phyloP scores from a whole-genome alignment of 768 basidiomycete genomes.

The Tylopilus subfusipes region DNA sequence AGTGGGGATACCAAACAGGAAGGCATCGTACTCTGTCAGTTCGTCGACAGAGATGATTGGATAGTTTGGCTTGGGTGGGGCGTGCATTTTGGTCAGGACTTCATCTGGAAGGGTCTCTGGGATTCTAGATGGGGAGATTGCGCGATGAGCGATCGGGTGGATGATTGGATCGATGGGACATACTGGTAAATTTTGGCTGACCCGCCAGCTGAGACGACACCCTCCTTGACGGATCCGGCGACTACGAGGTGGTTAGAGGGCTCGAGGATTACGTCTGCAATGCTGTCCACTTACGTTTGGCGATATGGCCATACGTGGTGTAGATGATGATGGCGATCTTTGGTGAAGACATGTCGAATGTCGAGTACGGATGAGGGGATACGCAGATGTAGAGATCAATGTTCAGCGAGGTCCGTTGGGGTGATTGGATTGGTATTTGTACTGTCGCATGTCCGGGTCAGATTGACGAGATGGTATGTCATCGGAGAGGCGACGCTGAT shows the following conservation, averaged over 20 bases:
- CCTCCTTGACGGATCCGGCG: conserved; percentile 51
- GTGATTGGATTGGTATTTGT: conserved; percentile 8
- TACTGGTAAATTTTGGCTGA: conserved; percentile 54
- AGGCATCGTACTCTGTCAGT: conserved; percentile 32
- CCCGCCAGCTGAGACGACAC: conserved; percentile 49
- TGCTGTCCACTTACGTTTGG: conserved; percentile 46
- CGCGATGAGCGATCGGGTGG: background rate
- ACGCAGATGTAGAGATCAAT: background rate
- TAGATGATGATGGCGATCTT: conserved; percentile 72
- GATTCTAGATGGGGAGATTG: conserved; percentile 45
- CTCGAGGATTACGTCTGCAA: background rate
- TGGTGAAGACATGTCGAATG: conserved; percentile 42
- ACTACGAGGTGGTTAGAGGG: conserved; percentile 40
- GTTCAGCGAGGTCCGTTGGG: background rate
- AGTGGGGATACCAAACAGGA: conserved; percentile 42
- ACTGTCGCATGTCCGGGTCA: background rate
- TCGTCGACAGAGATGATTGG: conserved; percentile 13
- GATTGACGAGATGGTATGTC: conserved; percentile 3
- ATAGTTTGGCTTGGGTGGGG: conserved; percentile 66
- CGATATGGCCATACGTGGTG: conserved; percentile 70
- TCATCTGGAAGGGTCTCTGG: conserved; percentile 75
- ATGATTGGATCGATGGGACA: conserved; percentile 19
- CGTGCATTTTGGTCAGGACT: conserved; percentile 63
- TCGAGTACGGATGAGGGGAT: background rate
- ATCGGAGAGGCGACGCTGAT: background rate